Evolutionary conservation across 306 rosid genomes (phyloP).

Genomic region (Fragaria vesca): DNA sequence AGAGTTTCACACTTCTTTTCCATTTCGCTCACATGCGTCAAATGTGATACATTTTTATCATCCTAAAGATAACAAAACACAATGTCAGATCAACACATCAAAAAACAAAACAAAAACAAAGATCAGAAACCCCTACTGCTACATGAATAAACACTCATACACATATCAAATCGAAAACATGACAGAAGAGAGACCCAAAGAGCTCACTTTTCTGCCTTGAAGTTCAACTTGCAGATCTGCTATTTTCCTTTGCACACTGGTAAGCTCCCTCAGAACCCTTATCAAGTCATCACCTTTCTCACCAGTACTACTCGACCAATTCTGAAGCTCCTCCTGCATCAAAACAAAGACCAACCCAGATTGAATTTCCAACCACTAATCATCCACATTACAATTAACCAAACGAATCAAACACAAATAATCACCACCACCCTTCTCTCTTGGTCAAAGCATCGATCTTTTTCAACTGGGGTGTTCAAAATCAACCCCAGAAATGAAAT

Average conservation of each 20-base stretch:
- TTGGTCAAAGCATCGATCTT: neutral
- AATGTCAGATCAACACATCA: slow-evolving; percentile 11
- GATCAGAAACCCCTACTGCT: neutral
- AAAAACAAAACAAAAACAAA: neutral
- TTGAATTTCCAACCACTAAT: neutral
- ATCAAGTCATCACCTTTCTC: slow-evolving; percentile 85
- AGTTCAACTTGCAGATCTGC: slow-evolving; percentile 97
- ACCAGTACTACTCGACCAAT: slow-evolving; percentile 45
- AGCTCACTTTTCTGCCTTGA: slow-evolving; percentile 86
- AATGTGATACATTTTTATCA: slow-evolving; percentile 91
- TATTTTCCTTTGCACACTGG: slow-evolving; percentile 82
- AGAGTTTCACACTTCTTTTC: slow-evolving; percentile 84
- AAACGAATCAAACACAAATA: neutral
- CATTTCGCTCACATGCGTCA: slow-evolving; percentile 96
- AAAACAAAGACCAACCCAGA: neutral
- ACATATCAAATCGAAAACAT: neutral
- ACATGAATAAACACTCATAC: neutral
- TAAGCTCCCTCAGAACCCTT: slow-evolving; percentile 78
- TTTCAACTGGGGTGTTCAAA: neutral
- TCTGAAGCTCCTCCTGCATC: slow-evolving; percentile 66
- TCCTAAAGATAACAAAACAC: slow-evolving; percentile 48
- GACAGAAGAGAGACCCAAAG: slow-evolving; percentile 7
- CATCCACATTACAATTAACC: slow-evolving; percentile 8
- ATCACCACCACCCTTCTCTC: neutral
- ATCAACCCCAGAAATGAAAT: neutral